Evolutionary conservation across 345 rosid genomes (phyloP), one percentile per base, ranked within the genome.

Genomic region (Ailanthus altissimus): DNA sequence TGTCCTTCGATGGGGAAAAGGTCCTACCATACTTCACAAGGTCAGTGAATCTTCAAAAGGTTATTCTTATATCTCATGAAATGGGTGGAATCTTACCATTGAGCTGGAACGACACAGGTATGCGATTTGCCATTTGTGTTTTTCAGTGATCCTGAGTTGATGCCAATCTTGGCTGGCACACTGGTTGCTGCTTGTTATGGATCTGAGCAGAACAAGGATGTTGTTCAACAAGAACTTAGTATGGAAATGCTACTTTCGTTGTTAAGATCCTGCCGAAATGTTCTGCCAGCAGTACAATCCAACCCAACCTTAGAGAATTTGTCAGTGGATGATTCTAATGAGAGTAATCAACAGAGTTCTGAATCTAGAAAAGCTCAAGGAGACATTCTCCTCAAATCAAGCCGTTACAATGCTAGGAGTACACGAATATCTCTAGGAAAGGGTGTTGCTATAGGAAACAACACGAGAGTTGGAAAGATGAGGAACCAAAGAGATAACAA

Each of bases 21-120:
- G 93, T 80, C 93, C 92, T 23, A 91, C 96, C 16, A 88, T 91
- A 80, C 93, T 91, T 77, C 96, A 91, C 82, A 89, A 91, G 93
- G 96, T 88, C 65, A 82, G 91, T 81, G 61, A 67, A 69, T 49
- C 13, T 16, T 68, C 43, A 0, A 32, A 32, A 14, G 28, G 5
- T 50, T 8, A 46, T 77, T 36, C 65, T 61, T 63, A 15, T 15
- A 43, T 51, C 15, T 54, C 36, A 51, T 66, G 50, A 77, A 80
- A 49, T 51, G 3, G 13, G 45, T 65, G 20, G 45, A 70, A 67
- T 62, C 81, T 84, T 43, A 85, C 72, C 64, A 60, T 74, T 81
- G 57, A 45, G 46, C 23, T 77, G 76, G 74, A 80, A 71, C 10
- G 62, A 28, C n/a, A 75, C 91, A 91, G 96, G 89, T 91, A 4